These are phyloP conservation scores for Avicennia marina DNA, from an alignment of 257 asterid species.

Conservation along the genomic window DNA sequence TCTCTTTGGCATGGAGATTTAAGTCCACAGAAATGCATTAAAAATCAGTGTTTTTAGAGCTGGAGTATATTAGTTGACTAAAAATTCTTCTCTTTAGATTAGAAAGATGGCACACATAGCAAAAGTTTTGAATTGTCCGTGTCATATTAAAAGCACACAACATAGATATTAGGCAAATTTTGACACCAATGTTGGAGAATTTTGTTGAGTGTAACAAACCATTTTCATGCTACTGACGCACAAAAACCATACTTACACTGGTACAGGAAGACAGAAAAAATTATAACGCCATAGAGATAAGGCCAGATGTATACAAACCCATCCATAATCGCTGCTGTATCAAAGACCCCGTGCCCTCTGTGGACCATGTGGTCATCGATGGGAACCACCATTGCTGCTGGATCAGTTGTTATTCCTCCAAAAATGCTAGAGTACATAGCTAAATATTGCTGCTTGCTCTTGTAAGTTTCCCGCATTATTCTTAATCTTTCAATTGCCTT, in stretches of 20 bases:
- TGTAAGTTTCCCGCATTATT: conserved; percentile 33
- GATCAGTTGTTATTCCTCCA: conserved; percentile 87
- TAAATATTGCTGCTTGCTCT: conserved; percentile 60
- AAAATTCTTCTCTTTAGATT: too few species aligned
- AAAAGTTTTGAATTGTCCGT: too few species aligned
- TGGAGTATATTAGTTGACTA: too few species aligned
- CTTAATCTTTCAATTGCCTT: conserved; percentile 75
- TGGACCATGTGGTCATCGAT: conserved; percentile 97
- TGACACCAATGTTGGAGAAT: too few species aligned
- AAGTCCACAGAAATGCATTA: too few species aligned
- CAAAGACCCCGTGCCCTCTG: conserved; percentile 96
- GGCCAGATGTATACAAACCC: conserved; percentile 80
- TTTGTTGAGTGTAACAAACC: too few species aligned
- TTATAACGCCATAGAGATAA: neutral
- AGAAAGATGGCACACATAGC: too few species aligned
- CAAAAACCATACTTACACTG: neutral
- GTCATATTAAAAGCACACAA: too few species aligned
- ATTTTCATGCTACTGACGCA: neutral
- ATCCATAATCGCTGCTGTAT: conserved; percentile 74
- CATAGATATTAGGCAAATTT: too few species aligned
- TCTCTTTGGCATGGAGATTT: too few species aligned
- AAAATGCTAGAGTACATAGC: conserved; percentile 89
- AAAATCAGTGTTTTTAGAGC: too few species aligned
- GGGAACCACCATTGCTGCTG: conserved; percentile 86
- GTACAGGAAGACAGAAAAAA: neutral